Evolutionary conservation across 306 rosid species (phyloP).

Genomic region (Glycine soja): DNA sequence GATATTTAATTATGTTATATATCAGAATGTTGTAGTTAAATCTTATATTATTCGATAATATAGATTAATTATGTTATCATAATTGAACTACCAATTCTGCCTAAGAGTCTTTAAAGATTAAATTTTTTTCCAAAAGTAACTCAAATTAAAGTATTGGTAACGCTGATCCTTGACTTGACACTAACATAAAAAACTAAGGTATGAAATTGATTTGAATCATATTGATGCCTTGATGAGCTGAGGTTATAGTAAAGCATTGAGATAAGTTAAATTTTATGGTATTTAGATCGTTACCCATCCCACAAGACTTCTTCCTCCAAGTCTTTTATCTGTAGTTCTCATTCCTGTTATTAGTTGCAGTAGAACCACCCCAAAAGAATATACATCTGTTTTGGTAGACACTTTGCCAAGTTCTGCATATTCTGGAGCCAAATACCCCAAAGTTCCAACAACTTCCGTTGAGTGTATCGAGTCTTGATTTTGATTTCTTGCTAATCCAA

Average conservation of each 20-base stretch:
- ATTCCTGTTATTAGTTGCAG: constrained; percentile 85
- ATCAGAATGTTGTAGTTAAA: constrained; percentile 22
- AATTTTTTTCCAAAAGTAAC: not conserved
- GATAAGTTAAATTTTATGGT: constrained; percentile 10
- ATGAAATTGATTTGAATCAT: not conserved
- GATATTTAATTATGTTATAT: not conserved
- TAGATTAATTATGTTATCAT: too few species aligned
- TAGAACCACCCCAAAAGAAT: constrained; percentile 85
- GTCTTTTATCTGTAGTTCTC: constrained; percentile 74
- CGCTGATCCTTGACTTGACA: not conserved
- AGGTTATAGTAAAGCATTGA: not conserved
- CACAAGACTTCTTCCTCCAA: constrained; percentile 82
- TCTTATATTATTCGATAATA: not conserved
- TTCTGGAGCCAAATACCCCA: constrained; percentile 95
- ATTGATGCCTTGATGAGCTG: constrained; percentile 3
- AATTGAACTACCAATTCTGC: not conserved
- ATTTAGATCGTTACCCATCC: constrained; percentile 76
- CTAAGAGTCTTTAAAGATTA: not conserved
- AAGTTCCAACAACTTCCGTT: constrained; percentile 77
- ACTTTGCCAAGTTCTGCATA: constrained; percentile 85
- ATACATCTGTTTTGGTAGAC: constrained; percentile 86
- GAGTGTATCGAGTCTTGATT: constrained; percentile 57
- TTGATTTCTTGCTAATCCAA: constrained; percentile 83
- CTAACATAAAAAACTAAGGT: not conserved
- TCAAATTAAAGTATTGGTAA: not conserved